These are phyloP conservation scores for Coemansia sp. DNA, from an alignment of 192 early-diverging fungal genomes.

Conservation along the genomic window DNA sequence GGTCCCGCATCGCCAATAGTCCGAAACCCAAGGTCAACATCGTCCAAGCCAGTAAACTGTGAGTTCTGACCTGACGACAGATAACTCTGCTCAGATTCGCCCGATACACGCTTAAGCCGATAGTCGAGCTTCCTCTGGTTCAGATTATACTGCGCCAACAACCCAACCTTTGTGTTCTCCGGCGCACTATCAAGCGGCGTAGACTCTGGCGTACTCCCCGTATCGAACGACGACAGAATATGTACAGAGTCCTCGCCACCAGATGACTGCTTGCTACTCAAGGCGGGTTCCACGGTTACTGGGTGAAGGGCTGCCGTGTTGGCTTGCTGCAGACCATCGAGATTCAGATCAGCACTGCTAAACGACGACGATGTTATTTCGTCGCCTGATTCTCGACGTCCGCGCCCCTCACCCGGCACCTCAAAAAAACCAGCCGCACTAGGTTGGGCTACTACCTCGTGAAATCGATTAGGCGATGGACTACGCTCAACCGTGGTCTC, in stretches of 20 bases:
- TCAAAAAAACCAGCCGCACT: slow-evolving; percentile 45
- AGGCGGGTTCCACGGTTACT: neutral
- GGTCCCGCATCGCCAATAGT: slow-evolving; percentile 18
- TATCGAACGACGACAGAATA: slow-evolving; percentile 47
- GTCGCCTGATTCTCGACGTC: slow-evolving; percentile 23
- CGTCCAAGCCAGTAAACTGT: slow-evolving; percentile 10
- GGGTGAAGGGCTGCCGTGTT: slow-evolving; percentile 39
- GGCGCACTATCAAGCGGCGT: slow-evolving; percentile 41
- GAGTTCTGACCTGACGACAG: slow-evolving; percentile 21
- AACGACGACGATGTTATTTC: slow-evolving; percentile 24
- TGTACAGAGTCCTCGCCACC: slow-evolving; percentile 46
- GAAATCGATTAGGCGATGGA: slow-evolving; percentile 7
- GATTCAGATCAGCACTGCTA: slow-evolving; percentile 26
- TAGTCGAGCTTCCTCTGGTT: slow-evolving; percentile 31
- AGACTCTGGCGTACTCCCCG: slow-evolving; percentile 39
- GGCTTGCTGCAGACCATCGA: slow-evolving; percentile 37
- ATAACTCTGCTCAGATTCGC: slow-evolving; percentile 20
- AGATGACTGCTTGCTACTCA: slow-evolving; percentile 21
- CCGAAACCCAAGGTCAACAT: slow-evolving; percentile 35
- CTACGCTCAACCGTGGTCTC: neutral
- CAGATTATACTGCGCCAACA: slow-evolving; percentile 50
- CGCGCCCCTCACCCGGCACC: slow-evolving; percentile 46
- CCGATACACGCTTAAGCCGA: slow-evolving; percentile 20
- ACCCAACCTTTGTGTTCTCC: slow-evolving; percentile 41
- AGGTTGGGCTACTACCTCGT: neutral